These are phyloP conservation scores for Brassica incana DNA, from an alignment of 345 rosid species.

Conservation along the genomic window DNA sequence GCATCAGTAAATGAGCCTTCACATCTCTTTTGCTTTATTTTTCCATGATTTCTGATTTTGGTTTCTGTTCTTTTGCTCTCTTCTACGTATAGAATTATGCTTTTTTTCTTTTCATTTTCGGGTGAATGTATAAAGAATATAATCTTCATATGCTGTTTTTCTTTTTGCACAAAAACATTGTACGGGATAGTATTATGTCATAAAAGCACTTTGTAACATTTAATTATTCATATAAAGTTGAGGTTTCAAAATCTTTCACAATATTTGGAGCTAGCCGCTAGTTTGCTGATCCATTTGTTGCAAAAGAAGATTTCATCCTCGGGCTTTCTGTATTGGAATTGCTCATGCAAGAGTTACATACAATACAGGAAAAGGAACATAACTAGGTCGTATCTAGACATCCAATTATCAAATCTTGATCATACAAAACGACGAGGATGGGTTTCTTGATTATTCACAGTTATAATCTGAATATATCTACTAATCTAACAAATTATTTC, in stretches of 20 bases:
- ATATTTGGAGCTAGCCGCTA: not conserved
- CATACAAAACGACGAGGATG: not conserved
- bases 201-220: not conserved
- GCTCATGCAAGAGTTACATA: not conserved
- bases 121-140: not conserved
- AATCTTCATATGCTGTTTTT: not conserved
- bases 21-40: constrained; percentile 22
- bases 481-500: not conserved
- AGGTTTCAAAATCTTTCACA: not conserved
- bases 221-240: not conserved
- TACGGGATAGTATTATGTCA: not conserved
- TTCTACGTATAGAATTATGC: not conserved
- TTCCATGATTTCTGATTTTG: not conserved
- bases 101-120: not conserved
- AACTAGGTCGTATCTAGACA: not conserved
- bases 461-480: too few relatives aligned
- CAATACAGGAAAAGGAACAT: not conserved
- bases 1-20: constrained; percentile 32
- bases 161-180: not conserved
- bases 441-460: not conserved
- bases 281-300: not conserved
- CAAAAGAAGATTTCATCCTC: not conserved
- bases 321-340: not conserved
- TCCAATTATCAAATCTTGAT: not conserved
- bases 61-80: constrained; percentile 14